A percentile compares a stretch with the other conserved stretches of the same genome.
These are phyloP conservation scores for Angomonas ambiguus DNA, from an alignment of 208 protist genomes.

Conservation along the genomic window DNA sequence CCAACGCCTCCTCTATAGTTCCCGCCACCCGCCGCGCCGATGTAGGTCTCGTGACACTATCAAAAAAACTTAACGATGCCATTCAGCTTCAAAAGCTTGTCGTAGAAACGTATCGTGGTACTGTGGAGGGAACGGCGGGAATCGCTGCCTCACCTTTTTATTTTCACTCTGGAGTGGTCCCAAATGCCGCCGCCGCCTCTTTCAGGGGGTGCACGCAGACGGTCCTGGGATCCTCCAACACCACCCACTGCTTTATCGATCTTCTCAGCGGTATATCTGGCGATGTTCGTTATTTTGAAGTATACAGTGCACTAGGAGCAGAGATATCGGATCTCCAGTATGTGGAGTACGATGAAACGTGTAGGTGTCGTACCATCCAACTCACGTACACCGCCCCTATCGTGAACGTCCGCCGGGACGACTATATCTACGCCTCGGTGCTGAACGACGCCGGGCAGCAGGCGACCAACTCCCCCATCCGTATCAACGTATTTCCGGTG, in stretches of 20 bases:
- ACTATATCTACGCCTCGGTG: slow-evolving; percentile 35
- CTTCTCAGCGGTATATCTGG: slow-evolving; percentile 35
- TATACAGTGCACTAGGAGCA: slow-evolving; percentile 22
- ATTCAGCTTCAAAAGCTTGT: slow-evolving; percentile 1
- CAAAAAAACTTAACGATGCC: slow-evolving; percentile 6
- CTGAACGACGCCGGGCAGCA: slow-evolving; percentile 18
- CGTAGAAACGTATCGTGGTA: neutral
- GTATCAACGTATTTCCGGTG: slow-evolving; percentile 36
- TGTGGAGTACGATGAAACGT: slow-evolving; percentile 26
- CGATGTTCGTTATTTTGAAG: slow-evolving; percentile 32
- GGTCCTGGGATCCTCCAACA: slow-evolving; percentile 27
- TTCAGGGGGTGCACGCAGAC: slow-evolving; percentile 32
- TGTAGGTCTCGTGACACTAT: slow-evolving; percentile 14
- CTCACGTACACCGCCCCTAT: slow-evolving; percentile 42
- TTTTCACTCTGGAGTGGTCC: slow-evolving; percentile 32
- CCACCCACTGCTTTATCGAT: slow-evolving; percentile 42
- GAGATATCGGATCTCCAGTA: slow-evolving; percentile 32
- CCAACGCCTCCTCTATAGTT: slow-evolving; percentile 1
- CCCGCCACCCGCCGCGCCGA: slow-evolving; percentile 8
- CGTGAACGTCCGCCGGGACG: slow-evolving; percentile 20
- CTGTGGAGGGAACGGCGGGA: slow-evolving; percentile 3
- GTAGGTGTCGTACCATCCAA: slow-evolving; percentile 20
- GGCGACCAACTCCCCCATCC: slow-evolving; percentile 20
- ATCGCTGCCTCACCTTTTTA: slow-evolving; percentile 38
- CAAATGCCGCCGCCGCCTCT: slow-evolving; percentile 29